Evolutionary conservation across 1,284 basidiomycete genomes (phyloP), one percentile per base, ranked within the genome.

Genomic region (Golubevia sp.): DNA sequence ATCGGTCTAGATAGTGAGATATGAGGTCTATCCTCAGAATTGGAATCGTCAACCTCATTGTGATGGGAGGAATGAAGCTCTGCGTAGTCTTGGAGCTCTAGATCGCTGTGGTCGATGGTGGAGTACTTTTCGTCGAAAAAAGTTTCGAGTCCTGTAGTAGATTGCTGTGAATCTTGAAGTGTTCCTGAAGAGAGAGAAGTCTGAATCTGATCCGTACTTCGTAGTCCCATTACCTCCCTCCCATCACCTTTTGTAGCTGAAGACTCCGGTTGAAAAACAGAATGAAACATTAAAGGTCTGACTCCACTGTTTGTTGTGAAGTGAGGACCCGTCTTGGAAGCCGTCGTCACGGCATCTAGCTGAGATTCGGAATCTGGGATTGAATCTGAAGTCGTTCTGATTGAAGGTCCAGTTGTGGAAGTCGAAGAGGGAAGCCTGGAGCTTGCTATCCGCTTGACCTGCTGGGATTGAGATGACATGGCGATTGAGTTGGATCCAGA

Each of bases 1-100:
- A 72, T 66, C 1, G 73, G 73, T 8, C 73, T 56, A 2, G 70
- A 72, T 13, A 74, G 25, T 3, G 73, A 74, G 15, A 74, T 63
- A 58, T 74, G 73, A 0, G 67, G 64, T 5, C 57, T 13, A 23
- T 52, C 11, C 15, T 59, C 58, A 3, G 11, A 13, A 21, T n/a
- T n/a, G n/a, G n/a, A n/a, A n/a, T n/a, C n/a, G n/a, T n/a, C n/a
- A n/a, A n/a, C n/a, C n/a, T n/a, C n/a, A n/a, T n/a, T n/a, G n/a
- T n/a, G n/a, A n/a, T n/a, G n/a, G n/a, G n/a, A n/a, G n/a, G n/a
- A n/a, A n/a, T n/a, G n/a, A n/a, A n/a, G n/a, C n/a, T n/a, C n/a
- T n/a, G n/a, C n/a, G n/a, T n/a, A n/a, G n/a, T n/a, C n/a, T n/a
- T n/a, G n/a, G n/a, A n/a, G n/a, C n/a, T n/a, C n/a, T n/a, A n/a